Evolutionary conservation across 768 basidiomycete genomes (phyloP), one percentile per base, ranked within the genome.

Genomic region (Mycena metata): DNA sequence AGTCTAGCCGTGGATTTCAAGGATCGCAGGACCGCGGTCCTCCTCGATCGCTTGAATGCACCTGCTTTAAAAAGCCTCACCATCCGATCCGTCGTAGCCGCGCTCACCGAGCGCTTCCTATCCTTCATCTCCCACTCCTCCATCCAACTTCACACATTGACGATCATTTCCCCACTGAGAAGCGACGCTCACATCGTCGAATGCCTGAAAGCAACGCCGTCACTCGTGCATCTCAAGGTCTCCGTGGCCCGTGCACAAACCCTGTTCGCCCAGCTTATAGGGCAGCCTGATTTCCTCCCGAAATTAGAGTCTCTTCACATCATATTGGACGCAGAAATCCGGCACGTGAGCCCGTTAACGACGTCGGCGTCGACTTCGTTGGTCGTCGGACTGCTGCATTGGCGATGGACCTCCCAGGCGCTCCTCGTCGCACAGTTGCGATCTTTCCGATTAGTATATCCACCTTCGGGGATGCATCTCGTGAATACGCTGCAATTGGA

Each of bases 81-180:
- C 11, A n/a, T 64, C 17, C 9, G 23, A 2, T 15, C 43, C 24
- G 0, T 16, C 3, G 3, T 1, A 11, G 12, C 6, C 26, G 2
- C 26, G 5, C 9, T 10, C 2, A 19, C 10, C 49, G 19, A 10
- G 4, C 19, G 35, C 11, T 57, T 64, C 16, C 19, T 42, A 30
- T 57, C 55, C 4, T 64, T 56, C 45, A 12, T 43, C 19, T 56
- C 46, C 21, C 63, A 45, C 30, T 57, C 54, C 19, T 19, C 35
- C 24, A 12, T 24, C 23, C 63, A 57, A 39, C 39, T 64, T 2
- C 15, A 46, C 17, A 26, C 55, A 7, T 33, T 64, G 43, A 19
- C 24, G 11, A 41, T 35, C n/a, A n/a, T n/a, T n/a, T n/a, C n/a
- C n/a, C n/a, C 5, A 16, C 55, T 21, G 33, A 47, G 2, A 6